A percentile compares a stretch with the other conserved stretches of the same genome.
These are phyloP conservation scores for Dendrobium huoshanense DNA, from an alignment of 106 monocot species.

Conservation along the genomic window DNA sequence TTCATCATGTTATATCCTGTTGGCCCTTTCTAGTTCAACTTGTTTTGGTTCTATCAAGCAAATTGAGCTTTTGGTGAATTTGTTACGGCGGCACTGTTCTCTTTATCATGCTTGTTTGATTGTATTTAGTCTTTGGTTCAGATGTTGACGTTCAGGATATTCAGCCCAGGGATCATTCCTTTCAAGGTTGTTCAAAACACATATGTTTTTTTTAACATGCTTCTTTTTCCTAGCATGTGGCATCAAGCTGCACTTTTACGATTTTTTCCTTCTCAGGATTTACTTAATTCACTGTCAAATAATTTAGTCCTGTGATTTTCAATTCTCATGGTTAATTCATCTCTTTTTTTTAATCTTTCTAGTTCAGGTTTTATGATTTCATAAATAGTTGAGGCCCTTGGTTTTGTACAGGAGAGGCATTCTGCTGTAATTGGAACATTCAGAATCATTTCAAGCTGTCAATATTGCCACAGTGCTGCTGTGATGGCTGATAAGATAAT, in stretches of 20 bases:
- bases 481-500: slow-evolving; percentile 26
- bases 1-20: background rate
- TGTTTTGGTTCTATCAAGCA: background rate
- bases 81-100: background rate
- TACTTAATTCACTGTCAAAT: background rate
- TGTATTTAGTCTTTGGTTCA: slow-evolving; percentile 2
- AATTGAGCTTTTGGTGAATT: background rate
- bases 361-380: background rate
- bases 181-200: slow-evolving; percentile 3
- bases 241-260: background rate
- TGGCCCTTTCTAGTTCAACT: too few species aligned
- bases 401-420: background rate
- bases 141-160: slow-evolving; percentile 4
- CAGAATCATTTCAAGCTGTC: background rate
- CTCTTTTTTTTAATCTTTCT: background rate
- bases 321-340: background rate
- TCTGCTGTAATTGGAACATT: background rate
- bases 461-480: slow-evolving; percentile 5
- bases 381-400: background rate
- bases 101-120: background rate
- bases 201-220: background rate
- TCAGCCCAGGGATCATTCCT: background rate
- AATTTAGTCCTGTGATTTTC: background rate
- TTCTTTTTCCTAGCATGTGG: background rate
- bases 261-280: background rate